phyloP scores from a whole-genome alignment of 768 basidiomycete genomes.

The Serpula lacrymans region DNA sequence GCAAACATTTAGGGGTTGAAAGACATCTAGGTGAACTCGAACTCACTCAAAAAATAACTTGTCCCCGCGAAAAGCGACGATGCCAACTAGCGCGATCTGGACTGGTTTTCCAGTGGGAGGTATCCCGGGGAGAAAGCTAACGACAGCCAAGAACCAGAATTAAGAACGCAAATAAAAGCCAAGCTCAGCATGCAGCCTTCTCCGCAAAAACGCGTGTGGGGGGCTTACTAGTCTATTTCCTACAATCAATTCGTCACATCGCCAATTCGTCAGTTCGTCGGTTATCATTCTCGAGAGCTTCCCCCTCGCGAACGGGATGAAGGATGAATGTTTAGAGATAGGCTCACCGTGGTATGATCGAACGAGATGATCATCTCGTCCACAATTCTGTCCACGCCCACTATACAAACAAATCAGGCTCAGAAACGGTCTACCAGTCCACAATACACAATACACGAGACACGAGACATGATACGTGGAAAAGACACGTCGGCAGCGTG shows the following conservation, averaged over 20 bases:
- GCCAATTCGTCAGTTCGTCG: too few relatives aligned
- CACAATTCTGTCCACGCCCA: constrained; percentile 42
- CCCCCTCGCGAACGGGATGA: not conserved
- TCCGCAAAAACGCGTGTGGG: constrained; percentile 10
- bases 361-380: constrained; percentile 48
- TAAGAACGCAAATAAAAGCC: constrained; percentile 1
- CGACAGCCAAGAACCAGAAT: constrained; percentile 3
- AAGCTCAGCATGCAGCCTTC: too few relatives aligned
- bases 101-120: constrained; percentile 36
- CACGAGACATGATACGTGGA: too few relatives aligned
- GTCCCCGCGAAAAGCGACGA: constrained; percentile 47
- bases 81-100: constrained; percentile 40
- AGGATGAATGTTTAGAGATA: not conserved
- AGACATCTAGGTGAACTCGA: constrained; percentile 2
- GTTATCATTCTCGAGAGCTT: not conserved
- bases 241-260: constrained; percentile 7
- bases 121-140: constrained; percentile 30
- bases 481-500: not conserved
- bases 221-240: constrained; percentile 40
- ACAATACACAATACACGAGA: too few relatives aligned
- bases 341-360: constrained; percentile 34
- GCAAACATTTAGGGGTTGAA: not conserved
- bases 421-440: too few relatives aligned
- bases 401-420: constrained; percentile 12
- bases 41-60: constrained; percentile 46